Percentiles rank a stretch among this genome's conserved stretches.
Evolutionary conservation across 345 rosid genomes (phyloP).

Genomic region (Arabidopsis suecica): DNA sequence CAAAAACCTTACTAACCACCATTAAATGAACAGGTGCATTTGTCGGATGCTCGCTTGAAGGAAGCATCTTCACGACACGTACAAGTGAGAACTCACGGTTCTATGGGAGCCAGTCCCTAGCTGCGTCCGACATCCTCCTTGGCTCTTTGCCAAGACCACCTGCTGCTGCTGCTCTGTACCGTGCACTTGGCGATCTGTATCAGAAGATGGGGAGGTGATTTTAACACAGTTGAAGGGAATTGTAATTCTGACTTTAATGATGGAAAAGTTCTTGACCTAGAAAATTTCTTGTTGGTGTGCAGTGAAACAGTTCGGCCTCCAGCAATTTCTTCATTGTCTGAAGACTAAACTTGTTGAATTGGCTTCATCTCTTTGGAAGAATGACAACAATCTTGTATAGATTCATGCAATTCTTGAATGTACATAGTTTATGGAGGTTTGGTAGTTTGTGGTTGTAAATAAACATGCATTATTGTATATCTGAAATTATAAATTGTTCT

Average conservation of each 20-base stretch:
- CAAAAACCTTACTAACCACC: conserved; percentile 4
- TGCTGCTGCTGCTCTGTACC: conserved; percentile 82
- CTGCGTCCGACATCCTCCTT: conserved; percentile 76
- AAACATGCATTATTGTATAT: conserved; percentile 8
- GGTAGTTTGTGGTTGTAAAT: conserved; percentile 39
- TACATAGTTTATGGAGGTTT: conserved; percentile 36
- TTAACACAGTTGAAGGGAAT: conserved; percentile 21
- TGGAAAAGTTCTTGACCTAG: conserved; percentile 23
- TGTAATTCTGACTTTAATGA: conserved; percentile 1
- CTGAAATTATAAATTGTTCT: neutral
- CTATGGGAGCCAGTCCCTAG: conserved; percentile 83
- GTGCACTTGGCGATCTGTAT: conserved; percentile 71
- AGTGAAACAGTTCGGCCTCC: conserved; percentile 29
- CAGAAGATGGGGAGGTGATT: conserved; percentile 60
- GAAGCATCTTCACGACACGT: conserved; percentile 80
- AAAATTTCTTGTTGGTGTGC: conserved; percentile 42
- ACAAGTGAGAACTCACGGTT: conserved; percentile 73
- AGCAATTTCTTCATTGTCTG: conserved; percentile 22
- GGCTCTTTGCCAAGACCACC: conserved; percentile 86
- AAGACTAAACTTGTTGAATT: conserved; percentile 27
- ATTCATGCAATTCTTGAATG: conserved; percentile 44
- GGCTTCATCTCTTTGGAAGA: conserved; percentile 30
- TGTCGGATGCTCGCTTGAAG: conserved; percentile 91
- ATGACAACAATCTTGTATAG: conserved; percentile 30
- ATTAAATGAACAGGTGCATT: conserved; percentile 71